Conservation (phyloP, 2,329 filamentous ascomycete genomes). For the Aspergillus pseudonomiae region DNA sequence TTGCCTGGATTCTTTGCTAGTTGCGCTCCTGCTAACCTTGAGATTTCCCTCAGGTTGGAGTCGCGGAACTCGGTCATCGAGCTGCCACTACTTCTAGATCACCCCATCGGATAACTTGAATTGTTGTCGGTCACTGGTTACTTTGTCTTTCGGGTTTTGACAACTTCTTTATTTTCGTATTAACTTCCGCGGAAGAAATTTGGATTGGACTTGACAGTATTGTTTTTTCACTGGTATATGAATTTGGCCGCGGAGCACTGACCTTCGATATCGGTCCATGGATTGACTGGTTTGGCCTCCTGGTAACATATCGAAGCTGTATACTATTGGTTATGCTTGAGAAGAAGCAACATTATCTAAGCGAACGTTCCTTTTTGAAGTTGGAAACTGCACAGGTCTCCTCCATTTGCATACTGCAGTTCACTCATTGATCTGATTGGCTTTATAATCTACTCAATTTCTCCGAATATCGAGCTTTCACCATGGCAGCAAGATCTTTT, state of each 20-base stretch:
- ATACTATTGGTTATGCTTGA: not conserved
- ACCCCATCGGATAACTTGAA: not conserved
- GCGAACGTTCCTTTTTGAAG: not conserved
- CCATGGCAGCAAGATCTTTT: constrained; percentile 20
- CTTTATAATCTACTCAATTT: not conserved
- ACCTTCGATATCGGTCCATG: not conserved
- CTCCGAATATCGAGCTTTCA: not conserved
- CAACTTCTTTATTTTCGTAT: not conserved
- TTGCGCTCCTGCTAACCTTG: not conserved
- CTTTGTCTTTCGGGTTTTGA: not conserved
- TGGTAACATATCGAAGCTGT: not conserved
- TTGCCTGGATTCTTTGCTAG: constrained; percentile 8
- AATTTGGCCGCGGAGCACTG: not conserved
- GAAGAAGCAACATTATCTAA: not conserved
- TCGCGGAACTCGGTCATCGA: not conserved
- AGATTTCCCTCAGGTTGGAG: not conserved
- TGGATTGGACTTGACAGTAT: not conserved
- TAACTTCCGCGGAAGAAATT: not conserved
- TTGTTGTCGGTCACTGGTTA: not conserved
- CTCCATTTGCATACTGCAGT: not conserved
- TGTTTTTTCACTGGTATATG: not conserved
- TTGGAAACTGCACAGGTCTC: not conserved
- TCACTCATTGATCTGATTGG: not conserved
- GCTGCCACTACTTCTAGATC: not conserved
- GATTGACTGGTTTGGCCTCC: not conserved